Base-by-base conservation (phyloP, 1,284 basidiomycete genomes). In the Trametes polyzona region DNA sequence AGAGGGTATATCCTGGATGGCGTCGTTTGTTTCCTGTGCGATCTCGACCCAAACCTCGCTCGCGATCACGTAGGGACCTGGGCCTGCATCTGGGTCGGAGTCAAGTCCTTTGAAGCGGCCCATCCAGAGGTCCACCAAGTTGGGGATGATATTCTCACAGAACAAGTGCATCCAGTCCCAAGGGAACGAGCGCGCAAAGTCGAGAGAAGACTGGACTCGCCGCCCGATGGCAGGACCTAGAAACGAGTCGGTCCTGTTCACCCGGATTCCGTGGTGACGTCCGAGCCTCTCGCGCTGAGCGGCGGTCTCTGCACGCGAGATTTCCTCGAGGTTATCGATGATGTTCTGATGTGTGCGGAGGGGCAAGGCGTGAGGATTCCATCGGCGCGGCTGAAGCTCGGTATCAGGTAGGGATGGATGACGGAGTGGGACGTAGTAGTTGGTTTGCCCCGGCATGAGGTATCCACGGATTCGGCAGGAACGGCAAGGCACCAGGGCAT, bases 111-210 rank as follows among this genome's bases (percentile, higher is more conserved):
- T 79, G 66, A 71, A 79, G 0, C 63, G 55, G 0, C 74, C 73
- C 2, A 71, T 77, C 75, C 78, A 81, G 4, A 72, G 67, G 0
- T 65, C 53, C 33, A 77, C 64, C 0, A 81, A 67, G 43, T 77
- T 77, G 26, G 67, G 66, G 32, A 79, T 58, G 0, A 74, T 32
- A 51, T 81, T 80, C 58, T 78, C 75, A 59, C 64, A 76, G 10
- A 80, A 67, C 0, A 79, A 67, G 50, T 81, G 78, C 79, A 81
- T 81, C 59, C 79, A 78, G 55, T 81, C 75, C 53, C 71, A 73
- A 0, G 75, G 78, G 48, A 80, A 80, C 0, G 75, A 79, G 0
- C 21, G 0, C 0, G 78, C 75, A 48, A 78, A 77, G 2, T 58
- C 58, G 1, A 81, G 58, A 0, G 75, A 78, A 0, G 61, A 50